Evolutionary conservation across 306 rosid species (phyloP).

Genomic region (Vigna trinervia): DNA sequence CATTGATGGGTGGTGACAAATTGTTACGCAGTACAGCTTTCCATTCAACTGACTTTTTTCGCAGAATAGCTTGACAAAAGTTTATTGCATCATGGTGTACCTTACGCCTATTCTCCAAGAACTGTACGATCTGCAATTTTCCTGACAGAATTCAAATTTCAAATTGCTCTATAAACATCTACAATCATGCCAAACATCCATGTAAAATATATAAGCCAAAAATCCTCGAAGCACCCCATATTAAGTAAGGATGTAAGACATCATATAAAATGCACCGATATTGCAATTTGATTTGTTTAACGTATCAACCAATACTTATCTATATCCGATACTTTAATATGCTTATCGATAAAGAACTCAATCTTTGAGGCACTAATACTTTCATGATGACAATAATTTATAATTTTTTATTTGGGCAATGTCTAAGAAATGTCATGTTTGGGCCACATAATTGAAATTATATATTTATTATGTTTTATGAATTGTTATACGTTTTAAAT

Average conservation of each 20-base stretch:
- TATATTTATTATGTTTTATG: no score
- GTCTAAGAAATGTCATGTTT: no score
- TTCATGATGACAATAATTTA: no score
- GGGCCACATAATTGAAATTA: no score
- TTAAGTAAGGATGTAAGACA: neutral
- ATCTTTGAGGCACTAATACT: no score
- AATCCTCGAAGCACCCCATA: conserved; percentile 11
- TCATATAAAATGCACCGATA: no score
- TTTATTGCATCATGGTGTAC: conserved; percentile 75
- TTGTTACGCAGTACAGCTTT: conserved; percentile 57
- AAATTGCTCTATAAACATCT: conserved; percentile 4
- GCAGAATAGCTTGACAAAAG: conserved; percentile 75
- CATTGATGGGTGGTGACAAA: conserved; percentile 64
- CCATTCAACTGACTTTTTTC: conserved; percentile 77
- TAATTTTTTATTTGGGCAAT: no score
- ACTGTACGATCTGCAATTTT: conserved; percentile 59
- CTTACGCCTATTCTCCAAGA: conserved; percentile 69
- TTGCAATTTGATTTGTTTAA: no score
- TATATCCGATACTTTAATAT: no score
- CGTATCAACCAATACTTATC: no score
- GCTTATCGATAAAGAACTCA: no score
- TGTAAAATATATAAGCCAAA: conserved; percentile 32
- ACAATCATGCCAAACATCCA: conserved; percentile 52
- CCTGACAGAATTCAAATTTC: conserved; percentile 33
- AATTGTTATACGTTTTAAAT: no score